Conservation (phyloP, 306 rosid genomes). For the Sechiopsis laciniata region DNA sequence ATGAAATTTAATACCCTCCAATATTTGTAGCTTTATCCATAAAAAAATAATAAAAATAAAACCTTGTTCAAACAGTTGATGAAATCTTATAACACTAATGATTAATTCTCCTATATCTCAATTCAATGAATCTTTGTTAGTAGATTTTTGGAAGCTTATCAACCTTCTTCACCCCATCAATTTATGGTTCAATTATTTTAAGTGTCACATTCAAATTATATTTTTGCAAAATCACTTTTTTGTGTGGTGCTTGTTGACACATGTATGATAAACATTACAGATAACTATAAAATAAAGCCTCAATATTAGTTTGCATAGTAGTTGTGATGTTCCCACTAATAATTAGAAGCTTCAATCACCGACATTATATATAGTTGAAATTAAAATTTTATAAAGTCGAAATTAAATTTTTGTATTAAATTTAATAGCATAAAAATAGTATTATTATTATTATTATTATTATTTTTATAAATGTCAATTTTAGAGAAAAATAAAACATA, state of each 20-base stretch:
- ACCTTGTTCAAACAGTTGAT: no score
- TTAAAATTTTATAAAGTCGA: no score
- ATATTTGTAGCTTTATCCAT: no score
- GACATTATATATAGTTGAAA: constrained; percentile 5
- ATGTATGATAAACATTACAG: not conserved
- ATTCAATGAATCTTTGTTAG: not conserved
- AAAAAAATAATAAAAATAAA: no score
- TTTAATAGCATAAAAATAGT: no score
- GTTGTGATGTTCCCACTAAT: constrained; percentile 18
- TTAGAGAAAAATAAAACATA: no score
- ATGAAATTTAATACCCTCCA: no score
- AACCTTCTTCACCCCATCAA: not conserved
- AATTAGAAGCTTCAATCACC: constrained; percentile 13
- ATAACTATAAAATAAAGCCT: constrained; percentile 1
- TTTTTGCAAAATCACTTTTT: not conserved
- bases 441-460: no score
- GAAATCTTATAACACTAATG: no score
- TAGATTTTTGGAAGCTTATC: not conserved
- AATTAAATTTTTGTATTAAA: no score
- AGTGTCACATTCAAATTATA: constrained; percentile 2
- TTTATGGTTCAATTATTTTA: constrained; percentile 10
- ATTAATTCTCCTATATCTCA: no score
- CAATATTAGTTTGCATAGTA: not conserved
- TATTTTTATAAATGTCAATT: no score
- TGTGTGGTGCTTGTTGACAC: not conserved